Evolutionary conservation across 2,329 filamentous ascomycete genomes (phyloP), one percentile per base, ranked within the genome.

Genomic region (Rhynchosporium graminicola): DNA sequence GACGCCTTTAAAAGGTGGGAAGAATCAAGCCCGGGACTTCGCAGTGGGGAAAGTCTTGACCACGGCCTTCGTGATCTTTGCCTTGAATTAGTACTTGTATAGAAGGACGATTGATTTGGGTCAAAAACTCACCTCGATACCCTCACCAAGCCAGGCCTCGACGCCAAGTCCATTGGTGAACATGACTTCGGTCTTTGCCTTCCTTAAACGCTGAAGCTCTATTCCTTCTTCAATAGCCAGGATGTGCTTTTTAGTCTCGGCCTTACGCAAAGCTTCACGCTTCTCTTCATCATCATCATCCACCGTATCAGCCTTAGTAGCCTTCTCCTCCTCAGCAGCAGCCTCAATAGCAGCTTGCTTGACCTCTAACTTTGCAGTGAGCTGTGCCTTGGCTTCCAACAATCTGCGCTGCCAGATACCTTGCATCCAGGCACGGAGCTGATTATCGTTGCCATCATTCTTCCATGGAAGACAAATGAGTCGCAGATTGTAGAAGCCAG

Each of bases 131-230:
- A 57, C 55, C 55, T 57, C 55, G 36, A 57, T 26, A 12, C 55
- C 55, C 9, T 57, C 55, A 26, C 55, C 55, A 46, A 57, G 55
- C 55, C 55, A 57, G 26, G 55, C 55, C 55, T 57, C 55, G 12
- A 57, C 55, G 36, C 55, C 42, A 20, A 47, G 42, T 6, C 42
- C 26, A 13, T 57, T 57, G 4, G 55, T 57, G 36, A 57, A 57
- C 55, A 57, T 57, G 12, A 57, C 55, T n/a, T 57, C 55, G 2
- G 55, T 57, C 43, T 57, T 57, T 9, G 42, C 38, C 42, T 47
- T 47, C n/a, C 55, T 57, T 40, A 57, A 48, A 3, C 55, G 29
- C 40, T 57, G 40, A 13, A 57, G n/a, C 55, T 48, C 55, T 15
- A 47, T 10, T 3, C 55, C 55, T 31, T 46, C 40, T 29, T 57